Evolutionary conservation across 331 rosid species (phyloP).

Genomic region (Rhamnella rubrinervis): DNA sequence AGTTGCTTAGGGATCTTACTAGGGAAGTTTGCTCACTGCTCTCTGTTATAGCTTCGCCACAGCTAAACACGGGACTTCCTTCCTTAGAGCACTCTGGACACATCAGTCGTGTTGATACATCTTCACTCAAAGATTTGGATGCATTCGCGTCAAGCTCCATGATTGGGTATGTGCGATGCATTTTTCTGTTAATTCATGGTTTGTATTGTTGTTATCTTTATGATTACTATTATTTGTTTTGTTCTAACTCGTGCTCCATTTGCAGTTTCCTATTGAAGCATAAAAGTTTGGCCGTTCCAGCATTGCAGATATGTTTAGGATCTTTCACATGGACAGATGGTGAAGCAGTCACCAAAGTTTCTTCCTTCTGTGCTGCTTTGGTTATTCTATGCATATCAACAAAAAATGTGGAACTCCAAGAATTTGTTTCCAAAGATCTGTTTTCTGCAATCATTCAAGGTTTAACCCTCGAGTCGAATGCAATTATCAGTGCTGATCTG

Average conservation of each 20-base stretch:
- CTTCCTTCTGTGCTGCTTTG: constrained; percentile 64
- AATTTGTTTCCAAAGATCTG: constrained; percentile 80
- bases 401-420: constrained; percentile 57
- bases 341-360: constrained; percentile 79
- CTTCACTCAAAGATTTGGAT: constrained; percentile 76
- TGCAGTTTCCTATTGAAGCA: constrained; percentile 83
- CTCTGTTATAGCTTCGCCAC: constrained; percentile 68
- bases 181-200: constrained; percentile 22
- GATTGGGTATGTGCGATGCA: constrained; percentile 70
- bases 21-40: constrained; percentile 85
- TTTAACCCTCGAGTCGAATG: constrained; percentile 88
- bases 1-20: constrained; percentile 80
- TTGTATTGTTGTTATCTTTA: not conserved
- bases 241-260: not conserved
- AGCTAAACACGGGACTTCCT: constrained; percentile 71
- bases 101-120: constrained; percentile 52
- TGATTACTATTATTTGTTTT: not conserved
- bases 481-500: constrained; percentile 84
- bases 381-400: constrained; percentile 60
- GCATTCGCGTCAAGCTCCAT: constrained; percentile 62
- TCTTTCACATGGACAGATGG: constrained; percentile 89
- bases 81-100: constrained; percentile 87
- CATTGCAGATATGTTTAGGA: constrained; percentile 65
- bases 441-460: constrained; percentile 82
- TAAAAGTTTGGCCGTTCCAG: constrained; percentile 71